phyloP scores from a whole-genome alignment of 225 moss, liverwort and hornwort genomes.

The Takakia lepidozioides region DNA sequence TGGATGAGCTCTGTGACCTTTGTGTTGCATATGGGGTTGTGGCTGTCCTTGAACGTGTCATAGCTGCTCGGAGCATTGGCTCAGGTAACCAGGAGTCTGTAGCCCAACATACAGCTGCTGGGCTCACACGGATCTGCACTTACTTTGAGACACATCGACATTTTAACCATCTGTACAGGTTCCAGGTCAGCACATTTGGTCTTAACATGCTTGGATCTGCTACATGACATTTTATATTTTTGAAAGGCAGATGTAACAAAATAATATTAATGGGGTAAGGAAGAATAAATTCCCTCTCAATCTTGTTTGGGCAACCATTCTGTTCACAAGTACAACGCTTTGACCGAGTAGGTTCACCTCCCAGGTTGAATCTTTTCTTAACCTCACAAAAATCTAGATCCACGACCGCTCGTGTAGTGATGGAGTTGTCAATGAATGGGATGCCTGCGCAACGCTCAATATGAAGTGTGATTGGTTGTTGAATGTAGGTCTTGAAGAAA shows the following conservation, averaged over 20 bases:
- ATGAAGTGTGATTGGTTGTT: too few relatives aligned
- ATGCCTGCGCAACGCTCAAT: too few relatives aligned
- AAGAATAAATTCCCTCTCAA: too few relatives aligned
- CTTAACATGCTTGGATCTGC: neutral
- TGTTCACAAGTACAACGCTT: too few relatives aligned
- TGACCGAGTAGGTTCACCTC: too few relatives aligned
- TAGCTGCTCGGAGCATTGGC: slow-evolving; percentile 43
- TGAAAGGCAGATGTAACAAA: neutral
- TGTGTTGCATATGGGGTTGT: slow-evolving; percentile 83
- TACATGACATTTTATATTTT: neutral
- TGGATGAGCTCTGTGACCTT: slow-evolving; percentile 90
- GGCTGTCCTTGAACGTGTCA: slow-evolving; percentile 59
- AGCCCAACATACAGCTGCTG: slow-evolving; percentile 66
- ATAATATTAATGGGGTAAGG: neutral
- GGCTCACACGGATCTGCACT: slow-evolving; percentile 74
- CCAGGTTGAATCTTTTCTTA: too few relatives aligned
- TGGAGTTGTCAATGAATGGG: too few relatives aligned
- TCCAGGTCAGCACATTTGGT: slow-evolving; percentile 50
- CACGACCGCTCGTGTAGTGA: too few relatives aligned
- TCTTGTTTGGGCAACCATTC: too few relatives aligned
- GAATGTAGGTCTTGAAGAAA: slow-evolving; percentile 81
- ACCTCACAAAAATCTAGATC: too few relatives aligned
- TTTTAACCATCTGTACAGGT: slow-evolving; percentile 95
- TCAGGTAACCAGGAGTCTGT: slow-evolving; percentile 61
- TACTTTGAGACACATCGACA: slow-evolving; percentile 86